phyloP scores from a whole-genome alignment of 371 early-diverging fungal species.

The Saksenaea vasiformis region DNA sequence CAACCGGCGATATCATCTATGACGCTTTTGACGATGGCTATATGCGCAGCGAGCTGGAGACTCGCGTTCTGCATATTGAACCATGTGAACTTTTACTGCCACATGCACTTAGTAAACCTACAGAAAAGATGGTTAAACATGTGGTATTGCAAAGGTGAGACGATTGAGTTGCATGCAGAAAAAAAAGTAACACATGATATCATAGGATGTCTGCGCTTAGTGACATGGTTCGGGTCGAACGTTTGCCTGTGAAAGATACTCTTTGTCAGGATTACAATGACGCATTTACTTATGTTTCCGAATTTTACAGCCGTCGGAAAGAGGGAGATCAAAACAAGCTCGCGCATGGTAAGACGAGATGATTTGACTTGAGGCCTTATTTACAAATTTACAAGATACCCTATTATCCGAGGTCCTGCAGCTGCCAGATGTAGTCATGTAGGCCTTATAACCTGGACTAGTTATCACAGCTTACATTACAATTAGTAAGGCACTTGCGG shows the following conservation, averaged over 20 bases:
- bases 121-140: slow-evolving; percentile 54
- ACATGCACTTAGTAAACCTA: slow-evolving; percentile 45
- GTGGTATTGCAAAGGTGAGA: slow-evolving; percentile 29
- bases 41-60: slow-evolving; percentile 76
- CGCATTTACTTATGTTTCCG: slow-evolving; percentile 53
- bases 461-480: neutral
- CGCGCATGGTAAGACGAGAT: slow-evolving; percentile 2
- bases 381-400: slow-evolving; percentile 3
- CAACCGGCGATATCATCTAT: slow-evolving; percentile 76
- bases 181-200: neutral
- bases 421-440: slow-evolving; percentile 39
- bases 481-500: slow-evolving; percentile 49
- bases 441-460: slow-evolving; percentile 8
- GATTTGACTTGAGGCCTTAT: neutral
- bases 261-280: slow-evolving; percentile 41
- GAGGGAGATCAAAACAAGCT: slow-evolving; percentile 5
- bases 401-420: slow-evolving; percentile 23
- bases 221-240: slow-evolving; percentile 61
- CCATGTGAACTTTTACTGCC: slow-evolving; percentile 81
- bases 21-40: slow-evolving; percentile 75
- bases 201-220: slow-evolving; percentile 19
- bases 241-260: slow-evolving; percentile 47
- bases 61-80: slow-evolving; percentile 73
- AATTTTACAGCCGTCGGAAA: slow-evolving; percentile 48
- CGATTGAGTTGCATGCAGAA: neutral